Base-by-base conservation (phyloP, 1,284 basidiomycete species). In the Leccinum pachyderme region DNA sequence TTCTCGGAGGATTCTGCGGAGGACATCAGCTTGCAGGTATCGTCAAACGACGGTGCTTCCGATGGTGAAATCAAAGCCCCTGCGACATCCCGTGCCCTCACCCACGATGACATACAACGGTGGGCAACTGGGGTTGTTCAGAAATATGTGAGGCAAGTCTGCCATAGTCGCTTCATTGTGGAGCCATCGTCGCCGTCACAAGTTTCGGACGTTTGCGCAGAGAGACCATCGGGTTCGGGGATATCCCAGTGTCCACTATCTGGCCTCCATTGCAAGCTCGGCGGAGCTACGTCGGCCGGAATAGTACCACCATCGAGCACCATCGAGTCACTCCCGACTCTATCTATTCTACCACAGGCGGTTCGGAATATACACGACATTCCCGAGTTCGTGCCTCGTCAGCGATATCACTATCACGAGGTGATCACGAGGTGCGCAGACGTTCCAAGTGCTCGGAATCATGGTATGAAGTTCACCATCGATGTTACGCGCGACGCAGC, bases 211-310 rank as follows among this genome's bases (percentile, higher is more conserved):
- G 48, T 67, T 25, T 66, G 65, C n/a, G 66, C 68, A 18, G 65
- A 66, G 55, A 67, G 56, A 46, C 65, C 65, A n/a, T 64, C 53
- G 5, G 54, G 65, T 11, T 54, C 52, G 3, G 65, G 62, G 5
- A 51, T 46, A 39, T 69, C 63, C 76, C 79, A 77, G 77, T 59
- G 66, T 58, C 64, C 79, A 75, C 59, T 77, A 75, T 53, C 78
- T 77, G 55, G 64, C 11, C 49, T 69, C n/a, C 64, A 66, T 25
- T 57, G 62, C 55, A 69, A 50, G 22, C 52, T 56, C 4, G 37
- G 37, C 27, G 45, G 33, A 6, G 32, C 48, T 28, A 3, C 48
- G 5, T 28, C 11, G 4, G 32, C 24, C 11, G 5, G 39, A 32
- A 47, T 49, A n/a, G 31, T n/a, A 25, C 37, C 47, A 11, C 28